Percentiles rank a stretch among this genome's conserved stretches.
Conservation (phyloP, 495 filamentous ascomycete genomes). For the Terfezia claveryi region DNA sequence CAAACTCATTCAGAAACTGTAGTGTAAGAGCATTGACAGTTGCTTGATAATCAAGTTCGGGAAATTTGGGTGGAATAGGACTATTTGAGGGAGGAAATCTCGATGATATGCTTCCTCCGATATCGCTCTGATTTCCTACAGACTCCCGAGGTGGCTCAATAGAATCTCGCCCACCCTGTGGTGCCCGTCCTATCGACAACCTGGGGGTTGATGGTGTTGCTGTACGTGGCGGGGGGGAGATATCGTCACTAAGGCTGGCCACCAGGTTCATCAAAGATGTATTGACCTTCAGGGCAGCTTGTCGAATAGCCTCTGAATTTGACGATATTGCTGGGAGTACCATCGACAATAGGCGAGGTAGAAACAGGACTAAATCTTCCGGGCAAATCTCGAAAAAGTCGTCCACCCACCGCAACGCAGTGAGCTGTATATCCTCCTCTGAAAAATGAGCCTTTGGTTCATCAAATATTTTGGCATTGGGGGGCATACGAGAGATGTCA, state of each 20-base stretch:
- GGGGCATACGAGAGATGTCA: slow-evolving; percentile 17
- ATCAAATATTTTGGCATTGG: slow-evolving; percentile 1
- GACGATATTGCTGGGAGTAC: slow-evolving; percentile 89
- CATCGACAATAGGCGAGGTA: slow-evolving; percentile 72
- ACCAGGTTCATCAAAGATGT: slow-evolving; percentile 78
- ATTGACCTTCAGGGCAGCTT: slow-evolving; percentile 75
- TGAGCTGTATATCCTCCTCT: slow-evolving; percentile 81
- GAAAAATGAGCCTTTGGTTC: neutral
- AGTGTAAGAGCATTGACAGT: slow-evolving; percentile 88
- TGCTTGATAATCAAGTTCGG: slow-evolving; percentile 85
- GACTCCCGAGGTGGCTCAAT: slow-evolving; percentile 9
- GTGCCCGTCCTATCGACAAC: slow-evolving; percentile 6
- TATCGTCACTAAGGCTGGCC: slow-evolving; percentile 66
- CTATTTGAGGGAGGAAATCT: slow-evolving; percentile 18
- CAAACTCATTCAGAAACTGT: slow-evolving; percentile 88
- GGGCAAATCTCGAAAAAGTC: slow-evolving; percentile 92
- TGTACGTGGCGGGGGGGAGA: slow-evolving; percentile 19
- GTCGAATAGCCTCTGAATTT: slow-evolving; percentile 65
- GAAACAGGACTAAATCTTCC: slow-evolving; percentile 90
- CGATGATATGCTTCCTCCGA: slow-evolving; percentile 17
- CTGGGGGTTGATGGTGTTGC: slow-evolving; percentile 22
- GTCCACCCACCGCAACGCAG: slow-evolving; percentile 85
- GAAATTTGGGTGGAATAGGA: slow-evolving; percentile 18
- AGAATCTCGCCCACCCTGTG: slow-evolving; percentile 4
- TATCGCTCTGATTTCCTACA: slow-evolving; percentile 20